These are phyloP conservation scores for Sparassis latifolia DNA, from an alignment of 1,284 basidiomycete genomes.

Conservation along the genomic window DNA sequence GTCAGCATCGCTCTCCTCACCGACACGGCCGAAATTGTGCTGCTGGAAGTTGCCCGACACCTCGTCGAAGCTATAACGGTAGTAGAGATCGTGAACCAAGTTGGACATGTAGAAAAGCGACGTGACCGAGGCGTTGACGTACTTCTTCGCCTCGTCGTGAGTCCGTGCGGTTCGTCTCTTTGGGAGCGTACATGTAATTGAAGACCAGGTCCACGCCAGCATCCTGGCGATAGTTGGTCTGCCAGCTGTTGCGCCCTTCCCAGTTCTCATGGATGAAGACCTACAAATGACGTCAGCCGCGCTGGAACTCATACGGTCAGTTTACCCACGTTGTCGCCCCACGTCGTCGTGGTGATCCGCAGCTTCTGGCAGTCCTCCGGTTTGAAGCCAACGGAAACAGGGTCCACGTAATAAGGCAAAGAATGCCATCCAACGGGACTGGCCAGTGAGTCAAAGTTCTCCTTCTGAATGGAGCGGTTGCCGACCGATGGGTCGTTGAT, in stretches of 20 bases:
- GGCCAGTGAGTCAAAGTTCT: conserved; percentile 66
- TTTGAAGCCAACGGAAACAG: conserved; percentile 32
- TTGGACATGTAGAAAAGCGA: conserved; percentile 94
- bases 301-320: too few species aligned
- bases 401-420: conserved; percentile 55
- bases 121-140: conserved; percentile 81
- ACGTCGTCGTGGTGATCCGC: conserved; percentile 72
- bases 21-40: conserved; percentile 90
- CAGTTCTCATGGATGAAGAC: conserved; percentile 82
- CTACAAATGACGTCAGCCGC: too few species aligned
- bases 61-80: conserved; percentile 83
- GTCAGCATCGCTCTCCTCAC: conserved; percentile 82
- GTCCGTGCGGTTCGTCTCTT: conserved; percentile 39
- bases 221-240: conserved; percentile 76
- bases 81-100: conserved; percentile 72
- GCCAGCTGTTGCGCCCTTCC: conserved; percentile 74
- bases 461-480: conserved; percentile 46
- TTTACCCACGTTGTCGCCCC: conserved; percentile 76
- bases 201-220: conserved; percentile 53
- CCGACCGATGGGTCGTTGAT: conserved; percentile 68
- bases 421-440: conserved; percentile 89
- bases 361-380: too few species aligned
- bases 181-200: conserved; percentile 63
- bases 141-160: conserved; percentile 66
- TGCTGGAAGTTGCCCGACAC: conserved; percentile 95